These are phyloP conservation scores for Gliomastix tumulicola DNA, from an alignment of 2,329 filamentous ascomycete species.

Conservation along the genomic window DNA sequence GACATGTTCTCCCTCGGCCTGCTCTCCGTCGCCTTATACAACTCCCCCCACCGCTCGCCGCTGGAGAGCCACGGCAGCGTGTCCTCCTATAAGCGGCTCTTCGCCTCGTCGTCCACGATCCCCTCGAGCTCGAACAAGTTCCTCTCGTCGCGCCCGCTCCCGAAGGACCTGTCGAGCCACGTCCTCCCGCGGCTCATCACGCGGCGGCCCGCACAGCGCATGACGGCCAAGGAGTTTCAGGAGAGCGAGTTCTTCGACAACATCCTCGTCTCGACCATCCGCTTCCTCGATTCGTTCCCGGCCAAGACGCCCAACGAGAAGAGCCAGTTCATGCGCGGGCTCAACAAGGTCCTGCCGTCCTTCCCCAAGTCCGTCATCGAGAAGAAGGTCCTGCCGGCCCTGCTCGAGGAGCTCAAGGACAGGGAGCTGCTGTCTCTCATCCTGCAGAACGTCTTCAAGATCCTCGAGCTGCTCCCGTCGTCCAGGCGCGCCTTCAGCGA, in stretches of 20 bases:
- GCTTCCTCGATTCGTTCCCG: constrained; percentile 85
- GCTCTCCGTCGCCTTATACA: constrained; percentile 84
- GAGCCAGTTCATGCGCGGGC: constrained; percentile 79
- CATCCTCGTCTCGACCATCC: constrained; percentile 89
- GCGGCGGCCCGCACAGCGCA: constrained; percentile 74
- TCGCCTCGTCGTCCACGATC: constrained; percentile 69
- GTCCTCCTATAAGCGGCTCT: constrained; percentile 78
- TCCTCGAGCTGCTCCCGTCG: constrained; percentile 70
- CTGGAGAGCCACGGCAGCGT: constrained; percentile 74
- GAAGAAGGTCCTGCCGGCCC: constrained; percentile 82
- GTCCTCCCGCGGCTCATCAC: constrained; percentile 85
- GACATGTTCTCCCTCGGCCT: constrained; percentile 94
- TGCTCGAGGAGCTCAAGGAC: constrained; percentile 93
- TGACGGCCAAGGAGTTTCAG: constrained; percentile 88
- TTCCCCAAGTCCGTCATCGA: constrained; percentile 93
- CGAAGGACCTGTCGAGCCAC: constrained; percentile 66
- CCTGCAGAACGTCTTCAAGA: constrained; percentile 87
- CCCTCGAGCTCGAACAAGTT: constrained; percentile 81
- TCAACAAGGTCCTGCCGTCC: constrained; percentile 80
- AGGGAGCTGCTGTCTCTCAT: constrained; percentile 78
- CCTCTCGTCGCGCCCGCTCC: constrained; percentile 70
- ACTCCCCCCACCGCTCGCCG: constrained; percentile 86
- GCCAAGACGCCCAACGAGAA: constrained; percentile 92
- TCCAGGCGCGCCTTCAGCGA: constrained; percentile 76
- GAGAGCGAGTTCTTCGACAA: constrained; percentile 97